Evolutionary conservation across 352 stramenopile genomes (phyloP), one percentile per base, ranked within the genome.

Genomic region (Globisporangium apiculatum): DNA sequence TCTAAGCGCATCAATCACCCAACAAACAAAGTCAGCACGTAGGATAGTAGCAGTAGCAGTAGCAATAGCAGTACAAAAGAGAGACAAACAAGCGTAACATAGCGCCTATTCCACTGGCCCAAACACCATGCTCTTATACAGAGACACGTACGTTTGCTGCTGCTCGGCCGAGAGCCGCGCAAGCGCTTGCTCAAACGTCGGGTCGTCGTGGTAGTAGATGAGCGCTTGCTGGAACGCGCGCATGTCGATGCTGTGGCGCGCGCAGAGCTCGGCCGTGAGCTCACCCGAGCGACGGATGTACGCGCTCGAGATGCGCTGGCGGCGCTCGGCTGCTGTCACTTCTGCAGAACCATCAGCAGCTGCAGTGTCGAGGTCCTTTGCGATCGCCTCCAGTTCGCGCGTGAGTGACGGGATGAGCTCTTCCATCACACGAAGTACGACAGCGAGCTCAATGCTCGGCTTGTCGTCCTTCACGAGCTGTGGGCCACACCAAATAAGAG

Each of bases 131-230:
- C 55, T 18, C 53, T 14, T 54, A 38, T 31, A 31, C 36, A 45
- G 8, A 41, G 14, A 41, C 11, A 71, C 69, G 37, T 76, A 88
- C 79, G 67, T 78, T 66, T 84, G 65, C 41, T 87, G 76, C 66
- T 91, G 82, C n/a, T 87, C 69, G 46, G 68, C 67, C 12, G 79
- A 78, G 36, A 89, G 69, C 24, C 71, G 73, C 12, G 77, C 79
- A 41, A 91, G 75, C 43, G 65, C 66, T 57, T 87, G 75, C 55
- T 86, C 74, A 54, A 93, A 87, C 45, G 61, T 46, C 0, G 70
- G 62, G 57, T 93, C 71, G 60, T 93, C 80, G 65, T 93, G 77
- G 68, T 86, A 93, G 55, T 77, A 90, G 58, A 91, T 70, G 40
- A 93, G 77, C 51, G 83, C 83, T 49, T 69, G 65, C 52, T 91